Evolutionary conservation across 73 alveolate species (phyloP), one percentile per base, ranked within the genome.

Genomic region (Paramecium sonneborni): DNA sequence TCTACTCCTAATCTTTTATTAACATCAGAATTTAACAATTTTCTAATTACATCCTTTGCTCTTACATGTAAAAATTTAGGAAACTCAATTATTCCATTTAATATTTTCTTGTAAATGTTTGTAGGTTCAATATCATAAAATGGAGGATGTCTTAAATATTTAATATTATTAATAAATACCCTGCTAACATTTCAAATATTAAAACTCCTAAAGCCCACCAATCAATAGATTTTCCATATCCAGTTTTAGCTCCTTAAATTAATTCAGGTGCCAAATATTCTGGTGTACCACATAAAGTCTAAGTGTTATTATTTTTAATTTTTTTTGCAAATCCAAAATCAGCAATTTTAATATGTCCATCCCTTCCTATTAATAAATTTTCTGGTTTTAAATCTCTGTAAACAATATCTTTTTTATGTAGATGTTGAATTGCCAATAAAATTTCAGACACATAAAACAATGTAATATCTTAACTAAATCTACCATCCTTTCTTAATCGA

Each of bases 321-420:
- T 55, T 86, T 86, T 95, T 96, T 5, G 98, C 97, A 86, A 96
- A 94, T 32, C 98, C 98, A 95, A 96, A 96, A 92, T 96, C 98
- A 11, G 97, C 95, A 41, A 96, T 87, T 90, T 95, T 95, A 26
- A 95, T 72, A 93, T 96, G 96, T 14, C 98, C 98, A 32, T 87
- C 94, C 37, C 92, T 76, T 85, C 93, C 94, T 18, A 95, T 95
- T 28, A 95, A 76, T 70, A 95, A 85, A 72, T 95, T 95, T 85
- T 95, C 98, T 28, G 98, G 98, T 44, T 95, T 95, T 35, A 94
- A 76, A 76, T 94, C 97, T 46, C 96, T 88, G 20, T 93, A 93
- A 1, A 93, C 95, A 6, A 95, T 95, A 55, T 84, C 89, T 57
- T 94, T 82, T 23, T 92, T 82, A 37, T 95, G 97, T 12, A 95